Conservation (phyloP, 2,329 filamentous ascomycete genomes). For the Ophiostoma sp. region DNA sequence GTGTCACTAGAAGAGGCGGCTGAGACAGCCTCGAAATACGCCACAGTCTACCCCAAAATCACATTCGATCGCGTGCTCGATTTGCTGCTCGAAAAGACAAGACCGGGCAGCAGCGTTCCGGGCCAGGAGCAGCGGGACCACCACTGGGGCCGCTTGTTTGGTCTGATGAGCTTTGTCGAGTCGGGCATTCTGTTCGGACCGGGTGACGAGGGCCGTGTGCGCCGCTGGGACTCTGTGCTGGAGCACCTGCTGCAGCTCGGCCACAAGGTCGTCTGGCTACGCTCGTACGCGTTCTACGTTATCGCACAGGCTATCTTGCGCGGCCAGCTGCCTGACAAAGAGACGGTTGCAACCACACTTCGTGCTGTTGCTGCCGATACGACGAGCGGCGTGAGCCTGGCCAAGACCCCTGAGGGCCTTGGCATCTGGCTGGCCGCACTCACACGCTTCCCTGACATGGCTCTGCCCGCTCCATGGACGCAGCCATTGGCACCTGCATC, state of each 20-base stretch:
- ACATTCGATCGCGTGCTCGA: slow-evolving; percentile 52
- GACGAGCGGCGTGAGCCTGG: slow-evolving; percentile 45
- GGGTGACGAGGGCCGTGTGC: slow-evolving; percentile 14
- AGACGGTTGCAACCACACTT: slow-evolving; percentile 54
- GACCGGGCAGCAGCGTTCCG: slow-evolving; percentile 47
- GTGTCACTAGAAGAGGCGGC: neutral
- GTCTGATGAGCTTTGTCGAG: slow-evolving; percentile 77
- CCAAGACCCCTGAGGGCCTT: slow-evolving; percentile 80
- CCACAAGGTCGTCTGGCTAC: slow-evolving; percentile 79
- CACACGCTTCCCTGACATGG: slow-evolving; percentile 57
- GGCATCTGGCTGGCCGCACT: slow-evolving; percentile 76
- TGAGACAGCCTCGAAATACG: slow-evolving; percentile 25
- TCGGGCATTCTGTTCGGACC: slow-evolving; percentile 62
- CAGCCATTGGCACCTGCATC: slow-evolving; percentile 69
- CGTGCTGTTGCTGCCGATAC: slow-evolving; percentile 52
- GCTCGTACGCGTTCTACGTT: slow-evolving; percentile 80
- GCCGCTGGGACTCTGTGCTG: slow-evolving; percentile 61
- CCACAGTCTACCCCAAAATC: slow-evolving; percentile 46
- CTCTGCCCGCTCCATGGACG: slow-evolving; percentile 69
- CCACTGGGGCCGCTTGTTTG: slow-evolving; percentile 79
- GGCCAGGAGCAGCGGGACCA: slow-evolving; percentile 80
- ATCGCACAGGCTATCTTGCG: slow-evolving; percentile 63
- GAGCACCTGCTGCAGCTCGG: slow-evolving; percentile 67
- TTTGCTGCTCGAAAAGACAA: slow-evolving; percentile 52
- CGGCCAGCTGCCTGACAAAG: slow-evolving; percentile 50